Conservation (phyloP, 306 rosid genomes). For the Gleditsia sinensis region DNA sequence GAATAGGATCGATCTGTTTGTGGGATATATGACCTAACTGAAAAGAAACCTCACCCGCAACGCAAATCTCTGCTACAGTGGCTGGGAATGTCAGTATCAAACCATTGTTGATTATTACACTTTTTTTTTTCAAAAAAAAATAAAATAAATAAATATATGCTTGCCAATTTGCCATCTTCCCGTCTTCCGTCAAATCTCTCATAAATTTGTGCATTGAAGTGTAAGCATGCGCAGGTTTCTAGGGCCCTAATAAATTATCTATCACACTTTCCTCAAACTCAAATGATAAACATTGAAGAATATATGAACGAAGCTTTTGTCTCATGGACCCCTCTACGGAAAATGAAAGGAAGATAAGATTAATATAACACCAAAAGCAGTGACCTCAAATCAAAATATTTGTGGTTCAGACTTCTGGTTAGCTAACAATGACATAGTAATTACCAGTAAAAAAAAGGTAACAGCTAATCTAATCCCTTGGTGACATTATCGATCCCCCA, state of each 20-base stretch:
- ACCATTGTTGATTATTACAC: constrained; percentile 7
- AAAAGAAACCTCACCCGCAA: constrained; percentile 34
- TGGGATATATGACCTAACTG: constrained; percentile 50
- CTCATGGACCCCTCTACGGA: constrained; percentile 25
- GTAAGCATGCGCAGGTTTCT: constrained; percentile 42
- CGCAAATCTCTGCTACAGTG: constrained; percentile 1
- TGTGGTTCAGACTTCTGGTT: constrained; percentile 40
- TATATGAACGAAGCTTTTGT: background rate
- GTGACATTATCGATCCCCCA: constrained; percentile 22
- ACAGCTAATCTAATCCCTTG: constrained; percentile 11
- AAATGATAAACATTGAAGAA: constrained; percentile 21
- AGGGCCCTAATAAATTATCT: constrained; percentile 23
- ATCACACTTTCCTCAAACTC: background rate
- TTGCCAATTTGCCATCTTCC: constrained; percentile 22
- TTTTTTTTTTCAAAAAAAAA: too few species aligned
- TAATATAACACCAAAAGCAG: background rate
- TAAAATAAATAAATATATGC: background rate
- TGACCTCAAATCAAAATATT: constrained; percentile 27
- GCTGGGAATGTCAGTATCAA: constrained; percentile 18
- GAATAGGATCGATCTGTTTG: constrained; percentile 25
- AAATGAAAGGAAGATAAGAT: constrained; percentile 21
- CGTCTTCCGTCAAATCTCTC: background rate
- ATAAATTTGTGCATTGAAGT: background rate
- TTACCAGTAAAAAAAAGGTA: constrained; percentile 5
- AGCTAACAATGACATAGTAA: background rate